Conservation (phyloP, 768 basidiomycete genomes). For the Erythrobasidium yunnanense region DNA sequence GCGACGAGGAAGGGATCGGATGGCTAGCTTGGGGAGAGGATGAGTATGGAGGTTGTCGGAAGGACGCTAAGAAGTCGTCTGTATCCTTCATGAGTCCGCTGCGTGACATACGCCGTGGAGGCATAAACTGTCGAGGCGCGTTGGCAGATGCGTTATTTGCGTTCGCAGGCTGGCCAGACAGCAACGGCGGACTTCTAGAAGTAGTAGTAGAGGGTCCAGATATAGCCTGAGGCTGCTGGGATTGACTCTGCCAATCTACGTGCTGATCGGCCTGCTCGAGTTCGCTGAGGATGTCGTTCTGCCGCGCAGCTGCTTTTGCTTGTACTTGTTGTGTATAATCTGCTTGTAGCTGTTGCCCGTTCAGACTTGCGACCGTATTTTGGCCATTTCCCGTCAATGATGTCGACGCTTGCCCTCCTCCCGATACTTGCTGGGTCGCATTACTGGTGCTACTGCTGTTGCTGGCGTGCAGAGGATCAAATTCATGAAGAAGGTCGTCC, state of each 20-base stretch:
- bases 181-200: background rate
- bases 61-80: background rate
- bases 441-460: background rate
- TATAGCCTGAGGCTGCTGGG: background rate
- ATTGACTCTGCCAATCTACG: slow-evolving; percentile 8
- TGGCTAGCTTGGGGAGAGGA: too few species aligned
- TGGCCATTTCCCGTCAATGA: too few species aligned
- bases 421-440: too few species aligned
- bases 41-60: too few species aligned
- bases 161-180: too few species aligned
- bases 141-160: too few species aligned
- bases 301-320: slow-evolving; percentile 4
- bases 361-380: background rate
- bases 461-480: slow-evolving; percentile 19
- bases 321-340: background rate
- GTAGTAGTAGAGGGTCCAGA: background rate
- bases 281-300: slow-evolving; percentile 10
- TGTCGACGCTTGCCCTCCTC: too few species aligned
- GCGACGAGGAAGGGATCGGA: background rate
- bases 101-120: background rate
- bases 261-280: slow-evolving; percentile 19
- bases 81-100: background rate
- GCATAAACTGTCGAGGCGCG: too few species aligned
- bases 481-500: slow-evolving; percentile 20
- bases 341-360: background rate